These are phyloP conservation scores for Vitis rupestris DNA, from an alignment of 164 flowering plant genomes.

Conservation along the genomic window DNA sequence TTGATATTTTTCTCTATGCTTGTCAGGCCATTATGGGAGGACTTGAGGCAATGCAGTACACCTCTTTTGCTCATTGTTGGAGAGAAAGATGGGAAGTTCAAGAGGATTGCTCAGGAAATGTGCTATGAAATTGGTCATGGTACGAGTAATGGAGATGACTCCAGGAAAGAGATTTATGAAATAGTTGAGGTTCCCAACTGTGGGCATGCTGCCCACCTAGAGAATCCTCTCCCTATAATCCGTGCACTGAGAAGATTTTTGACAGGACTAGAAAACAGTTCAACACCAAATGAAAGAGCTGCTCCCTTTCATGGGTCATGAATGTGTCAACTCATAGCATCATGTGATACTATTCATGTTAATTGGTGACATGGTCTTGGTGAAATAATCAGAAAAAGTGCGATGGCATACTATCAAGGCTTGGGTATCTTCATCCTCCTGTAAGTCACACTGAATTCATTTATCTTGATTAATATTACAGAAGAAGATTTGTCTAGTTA, in stretches of 20 bases:
- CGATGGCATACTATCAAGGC: too few relatives aligned
- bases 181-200: constrained; percentile 56
- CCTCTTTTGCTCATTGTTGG: constrained; percentile 72
- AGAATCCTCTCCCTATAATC: constrained; percentile 71
- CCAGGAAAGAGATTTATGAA: constrained; percentile 16
- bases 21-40: constrained; percentile 85
- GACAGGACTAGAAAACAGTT: constrained; percentile 4
- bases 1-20: background rate
- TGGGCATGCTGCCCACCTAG: constrained; percentile 95
- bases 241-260: constrained; percentile 52
- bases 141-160: constrained; percentile 7
- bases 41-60: constrained; percentile 49
- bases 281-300: background rate
- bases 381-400: too few relatives aligned
- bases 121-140: constrained; percentile 22
- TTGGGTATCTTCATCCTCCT: too few relatives aligned
- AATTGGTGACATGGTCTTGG: too few relatives aligned
- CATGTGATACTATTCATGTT: too few relatives aligned
- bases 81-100: constrained; percentile 80
- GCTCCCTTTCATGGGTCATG: too few relatives aligned
- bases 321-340: too few relatives aligned
- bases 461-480: too few relatives aligned
- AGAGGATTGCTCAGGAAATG: constrained; percentile 59
- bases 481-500: too few relatives aligned
- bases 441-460: too few relatives aligned